Conservation (phyloP, 768 basidiomycete species). For the Mycena belliarum region DNA sequence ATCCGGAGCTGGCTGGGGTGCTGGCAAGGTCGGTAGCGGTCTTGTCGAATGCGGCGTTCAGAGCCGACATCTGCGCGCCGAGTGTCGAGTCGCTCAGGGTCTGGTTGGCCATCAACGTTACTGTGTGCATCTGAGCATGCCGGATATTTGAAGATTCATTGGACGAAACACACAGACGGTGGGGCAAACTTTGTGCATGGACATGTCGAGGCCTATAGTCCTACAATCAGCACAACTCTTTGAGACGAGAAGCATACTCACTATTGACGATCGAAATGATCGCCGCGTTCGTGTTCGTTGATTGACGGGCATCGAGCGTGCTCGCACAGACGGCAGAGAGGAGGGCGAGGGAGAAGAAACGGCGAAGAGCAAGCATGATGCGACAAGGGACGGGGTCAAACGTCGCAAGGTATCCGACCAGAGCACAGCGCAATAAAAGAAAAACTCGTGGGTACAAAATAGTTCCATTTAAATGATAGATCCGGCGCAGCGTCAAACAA, state of each 20-base stretch:
- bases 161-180: conserved; percentile 28
- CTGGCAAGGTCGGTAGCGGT: conserved; percentile 24
- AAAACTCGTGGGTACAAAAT: conserved; percentile 10
- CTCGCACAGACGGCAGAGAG: conserved; percentile 31
- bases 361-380: conserved; percentile 33
- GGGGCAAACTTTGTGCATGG: conserved; percentile 25
- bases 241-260: no score
- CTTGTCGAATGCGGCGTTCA: conserved; percentile 30
- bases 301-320: conserved; percentile 30
- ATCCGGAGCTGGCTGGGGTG: conserved; percentile 33
- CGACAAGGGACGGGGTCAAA: not conserved
- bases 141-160: not conserved
- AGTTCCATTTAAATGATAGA: conserved; percentile 4
- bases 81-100: conserved; percentile 32
- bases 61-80: conserved; percentile 26
- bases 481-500: not conserved
- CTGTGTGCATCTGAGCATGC: conserved; percentile 18
- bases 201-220: conserved; percentile 28
- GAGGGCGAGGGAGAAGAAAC: conserved; percentile 30
- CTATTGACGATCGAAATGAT: conserved; percentile 30
- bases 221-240: no score
- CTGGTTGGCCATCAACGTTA: conserved; percentile 31
- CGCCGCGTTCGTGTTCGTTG: conserved; percentile 34
- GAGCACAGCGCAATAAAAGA: conserved; percentile 2
- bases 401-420: not conserved